These are phyloP conservation scores for Neurospora intermedia DNA, from an alignment of 495 filamentous ascomycete species.

Conservation along the genomic window DNA sequence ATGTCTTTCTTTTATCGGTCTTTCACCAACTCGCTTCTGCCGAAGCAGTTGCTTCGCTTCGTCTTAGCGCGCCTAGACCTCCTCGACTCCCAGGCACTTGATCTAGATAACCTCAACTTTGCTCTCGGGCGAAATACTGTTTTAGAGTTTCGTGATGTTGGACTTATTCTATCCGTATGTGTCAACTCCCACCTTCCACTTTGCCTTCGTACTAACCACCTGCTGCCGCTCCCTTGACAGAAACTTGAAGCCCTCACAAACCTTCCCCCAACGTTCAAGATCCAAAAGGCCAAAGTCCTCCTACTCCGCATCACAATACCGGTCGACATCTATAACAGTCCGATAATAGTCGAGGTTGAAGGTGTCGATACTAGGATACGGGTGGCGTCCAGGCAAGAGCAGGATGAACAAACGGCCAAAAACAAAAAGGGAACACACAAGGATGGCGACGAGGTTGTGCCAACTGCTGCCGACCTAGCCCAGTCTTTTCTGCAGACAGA, in stretches of 20 bases:
- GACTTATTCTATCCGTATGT: conserved; percentile 42
- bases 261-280: conserved; percentile 56
- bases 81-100: conserved; percentile 69
- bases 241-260: conserved; percentile 64
- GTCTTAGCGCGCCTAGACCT: conserved; percentile 68
- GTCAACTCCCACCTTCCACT: background rate
- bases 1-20: conserved; percentile 58
- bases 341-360: conserved; percentile 65
- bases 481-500: conserved; percentile 70
- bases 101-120: conserved; percentile 70
- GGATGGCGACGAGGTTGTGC: conserved; percentile 39
- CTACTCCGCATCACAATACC: conserved; percentile 68
- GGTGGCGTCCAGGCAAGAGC: conserved; percentile 26
- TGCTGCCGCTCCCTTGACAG: conserved; percentile 26
- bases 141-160: conserved; percentile 73
- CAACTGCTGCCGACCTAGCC: conserved; percentile 73
- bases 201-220: background rate
- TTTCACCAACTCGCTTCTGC: conserved; percentile 53
- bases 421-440: conserved; percentile 17
- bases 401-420: conserved; percentile 17
- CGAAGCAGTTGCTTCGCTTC: conserved; percentile 73
- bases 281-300: conserved; percentile 58
- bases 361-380: conserved; percentile 62
- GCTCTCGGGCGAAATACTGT: conserved; percentile 64
- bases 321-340: conserved; percentile 67